Evolutionary conservation across 208 protist genomes (phyloP), one percentile per base, ranked within the genome.

Genomic region (Acanthamoeba quina): DNA sequence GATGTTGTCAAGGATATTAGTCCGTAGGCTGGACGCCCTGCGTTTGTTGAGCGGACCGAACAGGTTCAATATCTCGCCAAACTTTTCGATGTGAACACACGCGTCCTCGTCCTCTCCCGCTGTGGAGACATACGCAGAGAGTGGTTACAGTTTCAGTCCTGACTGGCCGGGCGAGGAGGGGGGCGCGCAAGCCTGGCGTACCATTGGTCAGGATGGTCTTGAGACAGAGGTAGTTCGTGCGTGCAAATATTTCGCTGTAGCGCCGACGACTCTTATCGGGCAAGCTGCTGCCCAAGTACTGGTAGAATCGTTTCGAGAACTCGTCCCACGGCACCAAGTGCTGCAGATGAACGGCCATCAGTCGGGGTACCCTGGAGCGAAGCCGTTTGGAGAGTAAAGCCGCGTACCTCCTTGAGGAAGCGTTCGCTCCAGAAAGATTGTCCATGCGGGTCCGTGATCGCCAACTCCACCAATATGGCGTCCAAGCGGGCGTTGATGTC

Each of bases 31-130:
- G 54, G 83, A 90, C 47, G 83, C 83, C 24, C 83, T 37, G 21
- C 83, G 47, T 54, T 90, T 90, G 83, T 72, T 62, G 21, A 90
- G 54, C 44, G 93, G 95, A 52, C 96, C 96, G 76, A 96, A 96
- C 89, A 94, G 94, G 37, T 93, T 92, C 70, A 96, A 90, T 29
- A 96, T 88, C 24, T 96, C 94, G 49, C 96, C 96, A 76, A 96
- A 96, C 60, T 96, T 76, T 68, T 96, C 94, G 52, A 95, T 96
- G 54, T 90, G 83, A 4, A 90, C 83, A 11, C 34, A 41, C 21
- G 83, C 83, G 24, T 68, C 62, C 54, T 62, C 58, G 17, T 90
- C 83, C 83, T 90, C 83, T 68, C 62, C 83, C 11, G 54, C 83
- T 68, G 83, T n/a, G 29, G 80, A 9, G 19, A 89, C 19, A 78